Base-by-base conservation (phyloP, 2,329 filamentous ascomycete species). In the Fusarium foetens region DNA sequence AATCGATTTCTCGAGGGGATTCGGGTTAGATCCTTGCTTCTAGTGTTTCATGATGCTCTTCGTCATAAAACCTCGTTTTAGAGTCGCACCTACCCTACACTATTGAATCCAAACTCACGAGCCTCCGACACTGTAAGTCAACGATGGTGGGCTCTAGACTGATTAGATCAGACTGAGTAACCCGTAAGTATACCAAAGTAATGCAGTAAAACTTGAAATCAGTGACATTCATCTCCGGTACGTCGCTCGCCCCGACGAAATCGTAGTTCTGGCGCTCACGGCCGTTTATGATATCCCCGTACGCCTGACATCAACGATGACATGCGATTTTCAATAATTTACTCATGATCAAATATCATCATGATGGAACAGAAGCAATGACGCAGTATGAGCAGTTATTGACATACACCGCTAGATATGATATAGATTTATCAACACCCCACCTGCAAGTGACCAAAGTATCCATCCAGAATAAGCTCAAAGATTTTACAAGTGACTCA, bases 401-500 rank as follows among this genome's bases (percentile, higher is more conserved):
- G n/a, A 51, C 35, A n/a, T 52, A 63, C 49, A 48, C 45, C 66
- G 58, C 64, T 58, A 21, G 54, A 52, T n/a, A 52, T 25, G 39
- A 33, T 31, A 25, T 36, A 25, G 36, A 42, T 21, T 21, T 57
- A 36, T 27, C 12, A 55, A 52, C 43, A 68, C 66, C 35, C 49
- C 64, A 58, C 64, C 52, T 41, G 59, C 27, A 19, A 23, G 21
- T 33, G 33, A 27, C 27, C 16, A 35, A 25, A 39, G 43, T 42
- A n/a, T 42, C 51, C 58, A 63, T 46, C 17, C 33, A 13, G 5
- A 48, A 36, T 27, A 17, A 51, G 12, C 31, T 33, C 33, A 45
- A 45, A 21, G 23, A 23, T 27, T 45, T 19, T 29, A 10, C 31
- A 48, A 54, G 38, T 43, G 58, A 25, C 29, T 39, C 36, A 41